Evolutionary conservation across 2,329 filamentous ascomycete genomes (phyloP), one percentile per base, ranked within the genome.

Genomic region (Aphanoascus verrucosus): DNA sequence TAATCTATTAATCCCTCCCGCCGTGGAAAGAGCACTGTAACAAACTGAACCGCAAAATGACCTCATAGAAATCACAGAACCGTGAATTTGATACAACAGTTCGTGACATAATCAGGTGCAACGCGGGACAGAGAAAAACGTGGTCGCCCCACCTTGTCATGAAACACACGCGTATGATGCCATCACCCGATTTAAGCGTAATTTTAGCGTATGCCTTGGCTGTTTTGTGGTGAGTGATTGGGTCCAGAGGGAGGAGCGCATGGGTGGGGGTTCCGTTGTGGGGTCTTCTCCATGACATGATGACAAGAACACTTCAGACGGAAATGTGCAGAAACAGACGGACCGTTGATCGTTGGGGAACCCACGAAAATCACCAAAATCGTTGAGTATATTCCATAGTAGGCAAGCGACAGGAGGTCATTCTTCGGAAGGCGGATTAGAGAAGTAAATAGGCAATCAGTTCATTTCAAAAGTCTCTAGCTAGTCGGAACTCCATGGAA

Each of bases 401-500:
- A n/a, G n/a, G n/a, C n/a, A n/a, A n/a, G n/a, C n/a, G 23, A 7
- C 23, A 28, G 23, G 3, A 28, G 23, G 7, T 3, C 7, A 7
- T 3, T 37, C 9, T 37, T 3, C 11, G 8, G n/a, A 37, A 11
- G 12, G 35, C 9, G 12, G 35, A 37, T 3, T 37, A 37, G 35
- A 37, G 35, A 41, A n/a, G n/a, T n/a, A n/a, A n/a, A 41, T 41
- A 17, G 38, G 38, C n/a, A 19, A 28, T 28, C 12, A 41, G n/a
- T 41, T 9, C 23, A 32, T 12, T 31, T 45, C 42, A 9, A 45
- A n/a, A 19, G 38, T 45, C 20, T 28, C 42, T 12, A 31, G 20
- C 45, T 50, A 50, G 19, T 38, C 38, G 37, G 48, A 50, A 50
- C 37, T 50, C 48, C 23, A 42, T 42, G 15, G 14, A 42, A 42